A percentile compares a stretch with the other conserved stretches of the same genome.
Evolutionary conservation across 768 basidiomycete species (phyloP).

Genomic region (Royoungia palumana): DNA sequence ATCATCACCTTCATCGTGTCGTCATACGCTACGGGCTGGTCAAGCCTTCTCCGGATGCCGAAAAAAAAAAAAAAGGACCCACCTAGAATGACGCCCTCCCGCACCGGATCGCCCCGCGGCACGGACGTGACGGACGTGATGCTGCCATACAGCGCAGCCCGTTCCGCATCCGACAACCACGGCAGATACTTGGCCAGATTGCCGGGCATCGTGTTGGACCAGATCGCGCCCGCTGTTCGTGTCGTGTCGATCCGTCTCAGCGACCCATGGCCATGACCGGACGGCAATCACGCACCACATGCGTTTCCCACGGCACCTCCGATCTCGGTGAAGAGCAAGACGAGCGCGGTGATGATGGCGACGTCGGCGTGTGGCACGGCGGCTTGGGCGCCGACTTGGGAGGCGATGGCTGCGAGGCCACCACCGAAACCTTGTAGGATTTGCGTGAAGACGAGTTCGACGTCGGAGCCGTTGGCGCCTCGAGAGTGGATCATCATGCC

Average conservation of each 20-base stretch:
- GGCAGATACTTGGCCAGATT: constrained; percentile 57
- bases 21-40: constrained; percentile 46
- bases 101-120: constrained; percentile 52
- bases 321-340: constrained; percentile 66
- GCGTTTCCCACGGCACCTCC: constrained; percentile 66
- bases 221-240: constrained; percentile 55
- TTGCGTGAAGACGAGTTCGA: constrained; percentile 62
- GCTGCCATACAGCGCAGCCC: constrained; percentile 50
- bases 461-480: constrained; percentile 52
- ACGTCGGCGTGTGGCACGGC: constrained; percentile 62
- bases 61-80: no score
- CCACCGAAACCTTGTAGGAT: constrained; percentile 74
- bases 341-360: constrained; percentile 63
- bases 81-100: constrained; percentile 62
- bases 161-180: constrained; percentile 39
- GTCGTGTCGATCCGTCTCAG: no score
- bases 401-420: constrained; percentile 57
- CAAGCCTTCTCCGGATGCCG: no score
- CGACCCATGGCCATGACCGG: no score
- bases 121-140: constrained; percentile 49
- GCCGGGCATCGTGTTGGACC: constrained; percentile 63
- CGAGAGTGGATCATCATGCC: constrained; percentile 70
- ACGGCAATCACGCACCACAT: constrained; percentile 46
- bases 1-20: constrained; percentile 58
- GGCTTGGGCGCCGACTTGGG: constrained; percentile 63